Evolutionary conservation across 352 stramenopile species (phyloP).

Genomic region (Globisporangium nodosum): DNA sequence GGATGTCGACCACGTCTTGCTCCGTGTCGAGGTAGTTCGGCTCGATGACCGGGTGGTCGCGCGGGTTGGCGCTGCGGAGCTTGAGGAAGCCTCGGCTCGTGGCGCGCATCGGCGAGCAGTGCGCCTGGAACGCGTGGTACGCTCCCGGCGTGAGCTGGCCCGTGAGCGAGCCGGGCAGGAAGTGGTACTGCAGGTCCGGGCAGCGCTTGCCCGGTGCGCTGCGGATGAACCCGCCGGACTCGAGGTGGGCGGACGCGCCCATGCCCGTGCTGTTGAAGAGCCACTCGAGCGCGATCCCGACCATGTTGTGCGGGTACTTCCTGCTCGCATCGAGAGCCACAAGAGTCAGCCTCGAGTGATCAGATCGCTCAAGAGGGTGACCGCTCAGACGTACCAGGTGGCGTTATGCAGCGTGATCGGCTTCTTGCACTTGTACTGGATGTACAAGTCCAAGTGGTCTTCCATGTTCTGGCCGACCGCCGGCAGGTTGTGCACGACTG

Average conservation of each 20-base stretch:
- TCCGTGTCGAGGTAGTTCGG: constrained; percentile 86
- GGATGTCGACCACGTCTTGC: constrained; percentile 77
- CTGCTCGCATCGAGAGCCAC: neutral
- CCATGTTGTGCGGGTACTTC: constrained; percentile 88
- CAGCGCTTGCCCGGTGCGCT: constrained; percentile 69
- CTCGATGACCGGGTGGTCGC: constrained; percentile 78
- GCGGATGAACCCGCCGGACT: constrained; percentile 86
- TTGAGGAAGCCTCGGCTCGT: constrained; percentile 81
- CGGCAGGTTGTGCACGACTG: constrained; percentile 68
- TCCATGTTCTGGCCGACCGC: constrained; percentile 87
- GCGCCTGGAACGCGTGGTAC: constrained; percentile 80
- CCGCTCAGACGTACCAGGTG: constrained; percentile 41
- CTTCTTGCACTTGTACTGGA: constrained; percentile 87
- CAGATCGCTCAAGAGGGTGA: neutral
- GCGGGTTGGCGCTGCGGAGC: constrained; percentile 68
- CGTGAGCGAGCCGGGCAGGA: constrained; percentile 79
- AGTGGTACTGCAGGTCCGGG: constrained; percentile 89
- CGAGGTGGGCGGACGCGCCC: constrained; percentile 74
- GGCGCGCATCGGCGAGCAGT: constrained; percentile 86
- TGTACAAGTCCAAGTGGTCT: constrained; percentile 85
- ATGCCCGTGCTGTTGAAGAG: constrained; percentile 61
- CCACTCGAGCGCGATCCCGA: constrained; percentile 82
- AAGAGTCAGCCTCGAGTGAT: neutral
- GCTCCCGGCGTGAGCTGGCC: constrained; percentile 56
- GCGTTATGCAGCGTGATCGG: constrained; percentile 88